Base-by-base conservation (phyloP, 225 moss, liverwort and hornwort genomes). In the Thuidium tamariscinum region DNA sequence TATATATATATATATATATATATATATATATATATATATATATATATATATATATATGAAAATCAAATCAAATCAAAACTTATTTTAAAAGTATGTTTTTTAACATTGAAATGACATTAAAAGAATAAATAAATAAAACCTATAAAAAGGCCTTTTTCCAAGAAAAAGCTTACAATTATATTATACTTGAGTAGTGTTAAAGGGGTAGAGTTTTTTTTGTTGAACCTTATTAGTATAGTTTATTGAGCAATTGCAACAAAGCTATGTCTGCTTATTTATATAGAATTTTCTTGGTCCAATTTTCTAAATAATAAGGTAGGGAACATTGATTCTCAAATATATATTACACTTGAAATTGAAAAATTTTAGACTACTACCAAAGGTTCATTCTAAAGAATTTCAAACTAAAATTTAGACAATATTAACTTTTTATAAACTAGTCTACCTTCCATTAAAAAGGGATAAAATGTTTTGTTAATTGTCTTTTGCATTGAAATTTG, bases 381-480 rank as follows among this genome's bases (percentile, higher is more conserved):
- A 0, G 13, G 7, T 39, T 69, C 2, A 10, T 14, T 41, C 2
- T 69, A 14, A 23, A 18, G 4, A 41, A 4, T 25, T 68, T 26
- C 4, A 25, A 69, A 3, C 0, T 41, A 0, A 39, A 39, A 69
- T 13, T 25, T 23, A 23, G 3, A 23, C 0, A 0, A 21, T 1
- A 66, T 10, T 2, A 66, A n/a, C 5, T 37, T 66, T 2, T 66
- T 10, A 10, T 11, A 39, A 9, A 39, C 39, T 22, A n/a, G n/a
- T 68, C 4, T 6, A 11, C 2, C 36, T 37, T 21, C 21, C 12
- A 37, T 66, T 62, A 1, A 67, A 5, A n/a, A 36, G 20, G 0
- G 20, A 65, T 20, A 1, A n/a, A n/a, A n/a, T n/a, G 1, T 34
- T 64, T n/a, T 64, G 0, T 64, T 10, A 9, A 64, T 17, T n/a